phyloP scores from a whole-genome alignment of 2,329 filamentous ascomycete species.

The Chalaropsis ovoidea region DNA sequence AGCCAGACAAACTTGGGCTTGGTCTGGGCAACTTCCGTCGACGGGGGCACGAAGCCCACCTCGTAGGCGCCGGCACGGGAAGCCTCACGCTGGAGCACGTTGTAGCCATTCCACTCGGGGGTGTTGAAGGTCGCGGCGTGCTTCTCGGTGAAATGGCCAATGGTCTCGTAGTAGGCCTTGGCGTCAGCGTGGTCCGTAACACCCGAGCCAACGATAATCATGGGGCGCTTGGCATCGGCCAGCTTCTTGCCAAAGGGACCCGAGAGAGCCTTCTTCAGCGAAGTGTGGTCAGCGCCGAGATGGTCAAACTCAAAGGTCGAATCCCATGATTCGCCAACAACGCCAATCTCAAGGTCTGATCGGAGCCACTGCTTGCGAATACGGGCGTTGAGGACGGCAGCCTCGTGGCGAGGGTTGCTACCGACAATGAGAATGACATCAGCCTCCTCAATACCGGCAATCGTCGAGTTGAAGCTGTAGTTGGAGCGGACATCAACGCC shows the following conservation, averaged over 20 bases:
- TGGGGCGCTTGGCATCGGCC: conserved; percentile 73
- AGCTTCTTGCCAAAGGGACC: conserved; percentile 92
- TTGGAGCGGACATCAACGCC: conserved; percentile 89
- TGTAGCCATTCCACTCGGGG: conserved; percentile 93
- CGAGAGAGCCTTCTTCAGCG: conserved; percentile 74
- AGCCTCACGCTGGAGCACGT: conserved; percentile 85
- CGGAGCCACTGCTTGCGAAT: conserved; percentile 97
- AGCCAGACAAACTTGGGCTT: conserved; percentile 95
- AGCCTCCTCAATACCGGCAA: conserved; percentile 86
- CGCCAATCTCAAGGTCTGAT: conserved; percentile 83
- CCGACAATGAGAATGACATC: conserved; percentile 87
- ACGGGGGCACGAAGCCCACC: conserved; percentile 85
- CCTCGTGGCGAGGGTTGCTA: conserved; percentile 91
- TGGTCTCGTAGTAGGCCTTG: conserved; percentile 83
- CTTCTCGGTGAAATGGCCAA: conserved; percentile 88
- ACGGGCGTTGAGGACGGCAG: conserved; percentile 86
- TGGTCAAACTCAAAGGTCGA: conserved; percentile 95
- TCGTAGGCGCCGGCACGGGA: conserved; percentile 91
- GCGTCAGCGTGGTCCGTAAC: conserved; percentile 85
- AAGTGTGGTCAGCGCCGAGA: conserved; percentile 65
- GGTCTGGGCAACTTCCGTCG: conserved; percentile 67
- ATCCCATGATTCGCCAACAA: conserved; percentile 82
- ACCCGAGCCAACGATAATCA: conserved; percentile 92
- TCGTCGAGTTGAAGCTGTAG: conserved; percentile 93
- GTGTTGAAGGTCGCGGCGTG: conserved; percentile 80